Conservation (phyloP, 129 eudicot genomes). For the Flaveria bidentis region DNA sequence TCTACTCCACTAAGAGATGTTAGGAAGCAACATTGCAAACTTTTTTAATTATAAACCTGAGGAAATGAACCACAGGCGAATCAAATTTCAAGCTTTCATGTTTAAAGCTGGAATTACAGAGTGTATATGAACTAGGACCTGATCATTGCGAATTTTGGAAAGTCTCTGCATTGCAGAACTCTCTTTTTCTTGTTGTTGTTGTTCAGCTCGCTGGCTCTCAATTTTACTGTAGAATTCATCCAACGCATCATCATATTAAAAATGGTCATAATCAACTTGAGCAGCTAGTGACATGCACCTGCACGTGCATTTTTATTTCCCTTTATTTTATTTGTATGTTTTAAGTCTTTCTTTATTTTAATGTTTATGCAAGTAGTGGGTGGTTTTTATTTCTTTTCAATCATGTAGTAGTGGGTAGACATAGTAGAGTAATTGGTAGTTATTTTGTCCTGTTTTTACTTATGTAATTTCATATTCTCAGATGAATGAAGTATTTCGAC, state of each 20-base stretch:
- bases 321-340: no score
- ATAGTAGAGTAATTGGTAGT: no score
- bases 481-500: no score
- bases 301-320: no score
- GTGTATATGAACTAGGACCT: slow-evolving; percentile 43
- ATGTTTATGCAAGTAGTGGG: no score
- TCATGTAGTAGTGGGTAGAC: no score
- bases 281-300: no score
- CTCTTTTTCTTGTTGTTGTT: slow-evolving; percentile 76
- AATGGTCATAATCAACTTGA: no score
- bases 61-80: slow-evolving; percentile 14
- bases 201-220: slow-evolving; percentile 86
- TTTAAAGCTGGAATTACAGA: background rate
- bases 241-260: slow-evolving; percentile 88
- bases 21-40: slow-evolving; percentile 10
- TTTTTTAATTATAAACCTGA: background rate
- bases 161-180: slow-evolving; percentile 87
- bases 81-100: slow-evolving; percentile 16
- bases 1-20: slow-evolving; percentile 18
- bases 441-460: no score
- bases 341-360: no score
- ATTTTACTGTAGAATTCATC: slow-evolving; percentile 98
- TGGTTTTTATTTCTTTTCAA: no score
- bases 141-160: slow-evolving; percentile 71
- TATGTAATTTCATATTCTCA: no score